A percentile compares a stretch with the other conserved stretches of the same genome.
Evolutionary conservation across 2,329 filamentous ascomycete genomes (phyloP).

Genomic region (Aureobasidium pullulans): DNA sequence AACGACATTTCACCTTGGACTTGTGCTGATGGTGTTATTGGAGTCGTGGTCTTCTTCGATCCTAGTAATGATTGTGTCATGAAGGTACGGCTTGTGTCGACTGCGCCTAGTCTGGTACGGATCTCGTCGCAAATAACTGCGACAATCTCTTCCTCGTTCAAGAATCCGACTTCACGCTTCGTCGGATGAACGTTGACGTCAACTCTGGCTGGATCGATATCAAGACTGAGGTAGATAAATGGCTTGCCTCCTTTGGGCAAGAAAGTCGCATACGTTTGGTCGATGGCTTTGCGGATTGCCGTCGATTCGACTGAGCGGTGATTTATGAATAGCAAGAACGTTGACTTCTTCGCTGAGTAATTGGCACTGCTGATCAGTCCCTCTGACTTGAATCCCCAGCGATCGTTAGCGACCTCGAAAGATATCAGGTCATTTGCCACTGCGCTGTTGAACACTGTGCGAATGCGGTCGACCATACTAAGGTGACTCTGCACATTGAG

Average conservation of each 20-base stretch:
- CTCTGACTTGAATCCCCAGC: constrained; percentile 75
- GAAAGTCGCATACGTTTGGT: constrained; percentile 81
- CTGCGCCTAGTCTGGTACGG: constrained; percentile 67
- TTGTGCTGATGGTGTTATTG: constrained; percentile 25
- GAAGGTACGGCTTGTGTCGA: constrained; percentile 91
- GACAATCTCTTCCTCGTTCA: constrained; percentile 95
- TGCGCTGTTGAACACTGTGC: constrained; percentile 75
- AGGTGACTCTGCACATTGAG: constrained; percentile 71
- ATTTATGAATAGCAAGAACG: constrained; percentile 88
- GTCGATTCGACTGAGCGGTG: constrained; percentile 88
- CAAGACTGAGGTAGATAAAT: constrained; percentile 84
- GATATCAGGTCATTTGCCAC: constrained; percentile 85
- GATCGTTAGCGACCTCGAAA: constrained; percentile 62
- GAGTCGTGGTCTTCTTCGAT: constrained; percentile 38
- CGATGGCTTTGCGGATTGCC: constrained; percentile 78
- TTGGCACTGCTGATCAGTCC: constrained; percentile 89
- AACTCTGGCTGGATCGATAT: constrained; percentile 85
- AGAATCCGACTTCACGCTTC: constrained; percentile 91
- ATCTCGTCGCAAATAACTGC: constrained; percentile 78
- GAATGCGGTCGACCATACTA: constrained; percentile 71
- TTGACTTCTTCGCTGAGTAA: constrained; percentile 85
- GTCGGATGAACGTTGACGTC: constrained; percentile 98
- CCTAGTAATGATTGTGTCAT: constrained; percentile 86
- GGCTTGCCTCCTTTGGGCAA: constrained; percentile 91
- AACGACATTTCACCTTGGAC: constrained; percentile 17